Evolutionary conservation across 1,139 yeast species (phyloP), one percentile per base, ranked within the genome.

Genomic region (Geotrichum restrictum): DNA sequence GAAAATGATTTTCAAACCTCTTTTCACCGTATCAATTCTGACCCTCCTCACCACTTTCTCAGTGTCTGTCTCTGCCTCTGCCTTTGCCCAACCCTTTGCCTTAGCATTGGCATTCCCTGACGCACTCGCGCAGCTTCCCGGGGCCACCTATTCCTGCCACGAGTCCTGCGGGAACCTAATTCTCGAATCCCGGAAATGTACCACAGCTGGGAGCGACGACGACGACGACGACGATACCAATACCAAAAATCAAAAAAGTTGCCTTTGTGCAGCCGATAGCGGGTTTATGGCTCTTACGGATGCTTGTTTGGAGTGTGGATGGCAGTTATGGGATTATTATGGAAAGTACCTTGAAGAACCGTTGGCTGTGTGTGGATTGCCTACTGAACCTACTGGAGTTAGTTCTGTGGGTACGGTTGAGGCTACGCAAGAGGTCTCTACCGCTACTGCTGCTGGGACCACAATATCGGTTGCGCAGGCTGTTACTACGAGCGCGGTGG

Each of bases 71-170:
- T 18, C 47, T 41, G 50, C 48, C 27, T 18, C 31, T 22, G 53
- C 54, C 18, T n/a, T 33, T 40, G 53, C 55, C 24, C 48, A 48
- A 48, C 56, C 56, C 14, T 51, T 46, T 21, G 56, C 56, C 19
- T 49, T 29, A 31, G 53, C 56, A 10, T 14, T 40, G 11, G 56
- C 56, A 39, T 19, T 34, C 31, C 19, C 45, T 22, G 47, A 45
- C 51, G 56, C 56, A 31, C 46, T 46, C 45, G 51, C 56, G 39
- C 56, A 53, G 33, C 51, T 51, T 21, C 54, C 54, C 22, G 55
- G 53, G 14, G 13, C 54, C 22, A 42, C 53, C 39, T n/a, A 19
- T 24, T 29, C 38, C 14, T 53, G 56, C 49, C 56, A 53, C 49
- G 34, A 39, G 11, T 11, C 27, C 40, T 53, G 56, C 40, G 56